phyloP scores from a whole-genome alignment of 352 stramenopile species.

The Globisporangium yorkense region DNA sequence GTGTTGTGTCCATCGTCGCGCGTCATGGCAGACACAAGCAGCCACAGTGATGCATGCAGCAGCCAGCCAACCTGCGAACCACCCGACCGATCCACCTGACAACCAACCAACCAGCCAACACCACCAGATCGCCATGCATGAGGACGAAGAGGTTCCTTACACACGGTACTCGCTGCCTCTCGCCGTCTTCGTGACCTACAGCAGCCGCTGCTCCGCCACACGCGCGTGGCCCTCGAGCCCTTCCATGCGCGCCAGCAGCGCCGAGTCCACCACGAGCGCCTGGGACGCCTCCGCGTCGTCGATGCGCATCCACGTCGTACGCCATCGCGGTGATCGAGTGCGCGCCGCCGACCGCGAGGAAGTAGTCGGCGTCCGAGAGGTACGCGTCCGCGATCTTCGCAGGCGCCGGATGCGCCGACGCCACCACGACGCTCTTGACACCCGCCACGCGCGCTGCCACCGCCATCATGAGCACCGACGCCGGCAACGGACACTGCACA shows the following conservation, averaged over 20 bases:
- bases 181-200: conserved; percentile 20
- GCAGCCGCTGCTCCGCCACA: conserved; percentile 69
- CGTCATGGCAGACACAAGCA: too few species aligned
- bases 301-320: conserved; percentile 98
- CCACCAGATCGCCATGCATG: too few species aligned
- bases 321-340: conserved; percentile 95
- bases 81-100: too few species aligned
- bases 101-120: too few species aligned
- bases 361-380: conserved; percentile 89
- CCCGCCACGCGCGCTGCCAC: conserved; percentile 93
- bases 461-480: conserved; percentile 97
- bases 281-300: conserved; percentile 84
- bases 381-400: conserved; percentile 95
- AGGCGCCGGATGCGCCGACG: conserved; percentile 87
- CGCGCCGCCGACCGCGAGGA: conserved; percentile 70
- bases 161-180: too few species aligned
- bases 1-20: too few species aligned
- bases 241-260: conserved; percentile 91
- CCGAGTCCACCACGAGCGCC: conserved; percentile 91
- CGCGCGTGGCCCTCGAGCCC: conserved; percentile 78
- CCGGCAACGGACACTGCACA: conserved; percentile 92
- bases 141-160: too few species aligned
- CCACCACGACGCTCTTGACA: conserved; percentile 93
- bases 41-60: too few species aligned
- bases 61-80: too few species aligned